Percentiles rank a stretch among this genome's conserved stretches.
These are phyloP conservation scores for Paraconiothyrium brasiliense DNA, from an alignment of 2,329 filamentous ascomycete species.

Conservation along the genomic window DNA sequence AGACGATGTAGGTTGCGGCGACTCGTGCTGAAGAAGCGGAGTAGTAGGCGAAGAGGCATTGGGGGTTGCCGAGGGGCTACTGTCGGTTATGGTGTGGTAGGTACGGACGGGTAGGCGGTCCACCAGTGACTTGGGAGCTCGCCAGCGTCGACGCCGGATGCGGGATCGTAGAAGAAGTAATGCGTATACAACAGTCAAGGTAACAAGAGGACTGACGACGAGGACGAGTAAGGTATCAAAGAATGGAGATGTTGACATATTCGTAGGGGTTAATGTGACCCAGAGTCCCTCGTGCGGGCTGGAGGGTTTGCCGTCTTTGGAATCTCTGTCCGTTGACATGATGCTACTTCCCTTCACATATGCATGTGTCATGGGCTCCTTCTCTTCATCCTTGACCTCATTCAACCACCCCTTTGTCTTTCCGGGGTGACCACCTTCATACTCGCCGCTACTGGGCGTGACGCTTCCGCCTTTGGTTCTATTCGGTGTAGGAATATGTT, in stretches of 20 bases:
- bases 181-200: slow-evolving; percentile 90
- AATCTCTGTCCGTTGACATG: slow-evolving; percentile 29
- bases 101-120: slow-evolving; percentile 94
- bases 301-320: slow-evolving; percentile 29
- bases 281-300: slow-evolving; percentile 80
- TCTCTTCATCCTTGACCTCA: slow-evolving; percentile 34
- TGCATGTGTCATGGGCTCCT: slow-evolving; percentile 28
- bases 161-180: slow-evolving; percentile 86
- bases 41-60: slow-evolving; percentile 76
- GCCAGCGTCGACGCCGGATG: slow-evolving; percentile 88
- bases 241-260: slow-evolving; percentile 87
- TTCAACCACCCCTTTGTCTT: slow-evolving; percentile 39
- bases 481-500: slow-evolving; percentile 23
- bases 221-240: slow-evolving; percentile 96
- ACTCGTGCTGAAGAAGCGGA: slow-evolving; percentile 72
- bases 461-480: slow-evolving; percentile 71
- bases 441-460: slow-evolving; percentile 78
- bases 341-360: slow-evolving; percentile 29
- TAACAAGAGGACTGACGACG: slow-evolving; percentile 93
- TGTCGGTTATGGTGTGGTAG: slow-evolving; percentile 82
- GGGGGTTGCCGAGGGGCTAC: slow-evolving; percentile 69
- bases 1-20: slow-evolving; percentile 42
- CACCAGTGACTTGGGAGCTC: slow-evolving; percentile 96
- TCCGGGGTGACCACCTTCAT: slow-evolving; percentile 51
- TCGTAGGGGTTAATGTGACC: slow-evolving; percentile 95